Base-by-base conservation (phyloP, 352 stramenopile genomes). In the Phytophthora melonis region DNA sequence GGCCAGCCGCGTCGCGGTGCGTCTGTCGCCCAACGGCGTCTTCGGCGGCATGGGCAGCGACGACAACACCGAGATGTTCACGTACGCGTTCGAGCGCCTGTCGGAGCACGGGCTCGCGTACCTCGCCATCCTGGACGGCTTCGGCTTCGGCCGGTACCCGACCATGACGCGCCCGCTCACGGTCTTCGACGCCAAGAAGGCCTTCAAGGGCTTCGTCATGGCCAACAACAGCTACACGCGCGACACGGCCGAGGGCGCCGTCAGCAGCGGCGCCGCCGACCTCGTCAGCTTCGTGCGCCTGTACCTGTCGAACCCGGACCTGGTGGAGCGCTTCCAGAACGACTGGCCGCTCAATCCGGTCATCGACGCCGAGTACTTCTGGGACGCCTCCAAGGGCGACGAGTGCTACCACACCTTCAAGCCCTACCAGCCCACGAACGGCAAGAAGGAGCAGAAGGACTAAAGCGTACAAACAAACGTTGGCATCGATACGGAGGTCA, bases 61-160 rank as follows among this genome's bases (percentile, higher is more conserved):
- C 21, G 73, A 88, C 58, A 82, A 81, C 30, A 41, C 60, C 21
- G 62, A 70, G 23, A 74, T 83, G 45, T 86, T 80, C 59, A 74
- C 63, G 21, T 83, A 83, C 47, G 70, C 79, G 30, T 62, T 77
- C 19, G 41, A 71, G 21, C 70, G 52, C 13, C 25, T 81, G 36
- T 25, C 62, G 4, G 50, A 65, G 30, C 60, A 77, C 56, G 60
- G 69, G 11, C 63, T 81, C 16, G 73, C 62, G 11, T 79, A 81
- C 58, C 50, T 81, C 41, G 61, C 59, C 9, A 75, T 83, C 25
- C 57, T 79, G 14, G 69, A 81, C 23, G 74, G 74, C 27, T 21
- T 72, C 56, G 68, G 68, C 79, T 14, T 72, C 75, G 4, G 72
- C 75, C 18, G 71, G 61, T 39, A 25, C 56, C n/a, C 23, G 23